Evolutionary conservation across 768 basidiomycete species (phyloP).

Genomic region (Tylopilus balloui): DNA sequence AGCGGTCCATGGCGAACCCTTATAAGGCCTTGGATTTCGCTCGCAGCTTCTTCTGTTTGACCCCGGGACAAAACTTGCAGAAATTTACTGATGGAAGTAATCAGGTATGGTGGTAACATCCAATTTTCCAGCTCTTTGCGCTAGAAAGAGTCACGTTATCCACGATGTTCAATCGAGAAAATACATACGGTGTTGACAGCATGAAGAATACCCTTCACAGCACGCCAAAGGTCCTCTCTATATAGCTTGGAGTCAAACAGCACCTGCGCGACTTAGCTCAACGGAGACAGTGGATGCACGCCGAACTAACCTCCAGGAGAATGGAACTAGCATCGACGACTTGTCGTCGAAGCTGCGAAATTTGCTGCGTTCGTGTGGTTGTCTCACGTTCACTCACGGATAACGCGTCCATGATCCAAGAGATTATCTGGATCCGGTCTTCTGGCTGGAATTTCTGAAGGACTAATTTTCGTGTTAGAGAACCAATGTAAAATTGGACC

Average conservation of each 20-base stretch:
- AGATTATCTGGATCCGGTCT: conserved; percentile 44
- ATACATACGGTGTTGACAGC: conserved; percentile 26
- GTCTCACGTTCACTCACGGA: conserved; percentile 34
- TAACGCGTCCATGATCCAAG: conserved; percentile 43
- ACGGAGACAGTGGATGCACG: not conserved
- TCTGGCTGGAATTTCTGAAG: conserved; percentile 42
- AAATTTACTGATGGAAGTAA: conserved; percentile 32
- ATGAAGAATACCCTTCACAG: conserved; percentile 20
- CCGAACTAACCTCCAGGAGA: conserved; percentile 41
- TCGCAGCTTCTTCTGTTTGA: conserved; percentile 19
- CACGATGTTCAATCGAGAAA: conserved; percentile 1
- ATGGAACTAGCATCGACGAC: conserved; percentile 48
- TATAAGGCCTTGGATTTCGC: conserved; percentile 41
- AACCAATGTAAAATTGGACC: conserved; percentile 49
- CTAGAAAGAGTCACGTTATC: conserved; percentile 34
- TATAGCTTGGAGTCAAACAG: conserved; percentile 26
- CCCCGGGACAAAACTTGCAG: conserved; percentile 24
- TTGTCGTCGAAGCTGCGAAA: conserved; percentile 40
- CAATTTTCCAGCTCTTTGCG: conserved; percentile 41
- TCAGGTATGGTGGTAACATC: conserved; percentile 40
- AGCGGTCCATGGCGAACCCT: conserved; percentile 54
- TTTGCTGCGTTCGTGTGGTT: conserved; percentile 23
- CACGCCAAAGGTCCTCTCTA: conserved; percentile 20
- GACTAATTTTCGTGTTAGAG: conserved; percentile 41
- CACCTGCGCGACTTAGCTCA: conserved; percentile 10